Conservation (phyloP, 352 stramenopile species). For the Thalassiosira mediterranea region DNA sequence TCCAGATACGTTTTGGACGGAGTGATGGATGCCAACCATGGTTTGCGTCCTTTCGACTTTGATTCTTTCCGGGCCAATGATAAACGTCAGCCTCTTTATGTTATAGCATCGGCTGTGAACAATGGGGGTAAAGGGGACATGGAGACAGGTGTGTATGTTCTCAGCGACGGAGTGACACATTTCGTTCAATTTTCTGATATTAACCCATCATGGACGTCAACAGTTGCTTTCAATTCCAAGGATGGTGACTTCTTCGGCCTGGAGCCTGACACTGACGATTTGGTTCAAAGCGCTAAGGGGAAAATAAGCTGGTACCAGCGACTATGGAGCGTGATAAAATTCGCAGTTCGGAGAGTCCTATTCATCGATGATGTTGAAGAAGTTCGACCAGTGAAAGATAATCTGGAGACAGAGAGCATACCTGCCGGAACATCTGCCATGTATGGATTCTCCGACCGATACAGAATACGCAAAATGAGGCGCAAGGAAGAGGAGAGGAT, state of each 20-base stretch:
- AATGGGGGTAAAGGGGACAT: conserved; percentile 38
- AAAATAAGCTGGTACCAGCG: conserved; percentile 31
- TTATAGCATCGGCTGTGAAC: conserved; percentile 63
- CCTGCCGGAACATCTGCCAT: conserved; percentile 47
- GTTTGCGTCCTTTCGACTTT: conserved; percentile 75
- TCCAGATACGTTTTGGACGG: conserved; percentile 69
- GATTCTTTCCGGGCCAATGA: conserved; percentile 73
- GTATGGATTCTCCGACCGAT: conserved; percentile 40
- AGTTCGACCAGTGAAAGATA: conserved; percentile 12
- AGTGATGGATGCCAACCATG: conserved; percentile 68
- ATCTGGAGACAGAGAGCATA: conserved; percentile 13
- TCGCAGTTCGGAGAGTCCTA: conserved; percentile 13
- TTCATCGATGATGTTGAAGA: conserved; percentile 8
- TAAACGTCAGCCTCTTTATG: conserved; percentile 60
- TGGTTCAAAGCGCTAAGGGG: conserved; percentile 7
- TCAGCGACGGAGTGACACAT: too few relatives aligned
- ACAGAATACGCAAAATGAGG: conserved; percentile 10
- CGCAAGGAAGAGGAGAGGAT: conserved; percentile 16
- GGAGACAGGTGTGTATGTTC: conserved; percentile 48
- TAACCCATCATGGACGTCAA: too few relatives aligned
- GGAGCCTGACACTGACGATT: conserved; percentile 17
- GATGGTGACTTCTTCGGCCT: conserved; percentile 66
- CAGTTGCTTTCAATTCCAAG: conserved; percentile 64
- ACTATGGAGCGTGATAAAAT: conserved; percentile 32
- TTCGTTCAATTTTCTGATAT: too few relatives aligned